Evolutionary conservation across 257 asterid species (phyloP), one percentile per base, ranked within the genome.

Genomic region (Eucommia ulmoides): DNA sequence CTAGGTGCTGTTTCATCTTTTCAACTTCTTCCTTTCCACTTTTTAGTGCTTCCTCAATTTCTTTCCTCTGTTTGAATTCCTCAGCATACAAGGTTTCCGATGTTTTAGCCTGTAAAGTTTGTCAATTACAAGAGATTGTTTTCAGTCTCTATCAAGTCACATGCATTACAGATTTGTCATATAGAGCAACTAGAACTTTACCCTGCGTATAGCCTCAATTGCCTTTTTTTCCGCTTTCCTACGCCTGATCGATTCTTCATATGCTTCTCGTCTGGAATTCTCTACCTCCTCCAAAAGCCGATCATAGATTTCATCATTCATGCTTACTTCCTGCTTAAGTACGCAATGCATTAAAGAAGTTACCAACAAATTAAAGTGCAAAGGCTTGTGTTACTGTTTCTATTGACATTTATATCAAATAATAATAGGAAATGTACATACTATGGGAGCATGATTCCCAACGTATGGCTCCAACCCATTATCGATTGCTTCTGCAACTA

Each of bases 141-240:
- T 14, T 19, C 12, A 14, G n/a, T 38, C 5, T 5, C 45, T 5
- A 10, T n/a, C n/a, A n/a, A n/a, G n/a, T n/a, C n/a, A n/a, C n/a
- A n/a, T n/a, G n/a, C n/a, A n/a, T n/a, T n/a, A n/a, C n/a, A n/a
- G n/a, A n/a, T n/a, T n/a, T n/a, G n/a, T n/a, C n/a, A n/a, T n/a
- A n/a, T n/a, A n/a, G n/a, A n/a, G n/a, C 20, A 49, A 51, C 47
- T 19, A 64, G 64, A 54, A 49, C 22, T 55, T 70, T 72, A 88
- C 97, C 65, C 65, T 67, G 56, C 58, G 82, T 45, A 68, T 51
- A 49, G 74, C 71, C 45, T 65, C 74, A 45, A 68, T 71, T 23
- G 73, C 82, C 24, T 82, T 85, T 44, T 75, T 88, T 70, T 84
- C 96, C 22, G 88, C 94, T 70, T 76, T 80, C 56, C 67, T 70